Percentiles rank a stretch among this genome's conserved stretches.
phyloP scores from a whole-genome alignment of 495 filamentous ascomycete species.

The Physcia stellaris region DNA sequence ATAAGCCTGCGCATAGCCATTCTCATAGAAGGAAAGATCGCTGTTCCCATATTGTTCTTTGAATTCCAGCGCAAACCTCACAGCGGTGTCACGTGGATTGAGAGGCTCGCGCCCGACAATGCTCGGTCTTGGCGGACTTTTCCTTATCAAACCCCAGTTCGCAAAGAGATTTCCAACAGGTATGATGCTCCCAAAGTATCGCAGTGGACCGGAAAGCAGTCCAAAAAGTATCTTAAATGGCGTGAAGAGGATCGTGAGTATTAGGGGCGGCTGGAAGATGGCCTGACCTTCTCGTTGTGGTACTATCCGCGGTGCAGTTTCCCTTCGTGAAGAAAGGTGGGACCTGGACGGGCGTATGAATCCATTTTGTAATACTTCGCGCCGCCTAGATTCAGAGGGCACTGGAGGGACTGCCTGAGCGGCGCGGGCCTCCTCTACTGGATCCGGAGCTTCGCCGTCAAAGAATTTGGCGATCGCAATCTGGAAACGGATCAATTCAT shows the following conservation, averaged over 20 bases:
- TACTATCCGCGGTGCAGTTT: conserved; percentile 67
- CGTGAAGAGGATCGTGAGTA: conserved; percentile 64
- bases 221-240: conserved; percentile 70
- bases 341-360: conserved; percentile 22
- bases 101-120: conserved; percentile 58
- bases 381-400: conserved; percentile 35
- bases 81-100: conserved; percentile 74
- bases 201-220: conserved; percentile 45
- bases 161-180: conserved; percentile 41
- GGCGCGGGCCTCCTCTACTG: conserved; percentile 60
- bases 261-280: conserved; percentile 51
- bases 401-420: conserved; percentile 43
- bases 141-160: conserved; percentile 15
- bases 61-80: conserved; percentile 79
- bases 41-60: conserved; percentile 78
- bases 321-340: conserved; percentile 27
- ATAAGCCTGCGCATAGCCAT: conserved; percentile 77
- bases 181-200: conserved; percentile 57
- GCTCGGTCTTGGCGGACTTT: conserved; percentile 41
- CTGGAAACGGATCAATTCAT: conserved; percentile 29
- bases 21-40: conserved; percentile 61
- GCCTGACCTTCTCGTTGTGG: conserved; percentile 54
- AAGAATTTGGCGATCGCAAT: conserved; percentile 96
- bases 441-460: conserved; percentile 81
- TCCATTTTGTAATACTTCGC: conserved; percentile 59